phyloP scores from a whole-genome alignment of 2,329 filamentous ascomycete genomes.

The Neofusicoccum cordaticola region DNA sequence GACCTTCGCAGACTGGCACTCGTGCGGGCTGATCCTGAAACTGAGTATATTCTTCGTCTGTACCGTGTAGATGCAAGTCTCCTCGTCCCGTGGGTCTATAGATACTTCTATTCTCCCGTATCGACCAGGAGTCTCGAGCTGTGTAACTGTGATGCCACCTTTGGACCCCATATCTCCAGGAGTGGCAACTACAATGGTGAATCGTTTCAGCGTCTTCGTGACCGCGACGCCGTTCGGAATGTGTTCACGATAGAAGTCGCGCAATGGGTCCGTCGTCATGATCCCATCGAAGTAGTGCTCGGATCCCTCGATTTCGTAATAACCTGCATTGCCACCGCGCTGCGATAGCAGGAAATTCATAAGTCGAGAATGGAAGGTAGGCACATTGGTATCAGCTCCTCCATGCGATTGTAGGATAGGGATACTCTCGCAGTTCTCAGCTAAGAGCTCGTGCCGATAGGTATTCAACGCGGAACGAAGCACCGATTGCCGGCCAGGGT shows the following conservation, averaged over 20 bases:
- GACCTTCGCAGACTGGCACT: background rate
- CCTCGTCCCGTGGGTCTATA: slow-evolving; percentile 2
- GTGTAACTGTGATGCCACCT: slow-evolving; percentile 50
- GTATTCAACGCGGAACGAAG: slow-evolving; percentile 49
- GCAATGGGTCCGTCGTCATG: slow-evolving; percentile 51
- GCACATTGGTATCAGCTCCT: slow-evolving; percentile 57
- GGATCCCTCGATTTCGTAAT: slow-evolving; percentile 49
- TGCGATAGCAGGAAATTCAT: slow-evolving; percentile 51
- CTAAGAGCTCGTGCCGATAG: slow-evolving; percentile 56
- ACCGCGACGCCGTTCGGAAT: slow-evolving; percentile 19
- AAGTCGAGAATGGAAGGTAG: slow-evolving; percentile 55
- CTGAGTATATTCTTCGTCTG: slow-evolving; percentile 33
- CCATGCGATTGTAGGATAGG: slow-evolving; percentile 58
- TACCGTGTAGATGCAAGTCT: slow-evolving; percentile 22
- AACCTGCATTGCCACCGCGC: slow-evolving; percentile 42
- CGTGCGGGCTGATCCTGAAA: slow-evolving; percentile 27
- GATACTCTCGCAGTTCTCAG: slow-evolving; percentile 51
- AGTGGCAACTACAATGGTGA: slow-evolving; percentile 51
- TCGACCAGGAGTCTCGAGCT: slow-evolving; percentile 50
- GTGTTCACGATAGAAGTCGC: slow-evolving; percentile 48
- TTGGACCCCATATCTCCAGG: slow-evolving; percentile 53
- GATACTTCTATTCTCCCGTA: slow-evolving; percentile 49
- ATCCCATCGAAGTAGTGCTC: slow-evolving; percentile 56
- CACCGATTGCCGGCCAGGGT: slow-evolving; percentile 49
- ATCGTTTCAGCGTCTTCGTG: slow-evolving; percentile 32